Evolutionary conservation across 2,329 filamentous ascomycete species (phyloP), one percentile per base, ranked within the genome.

Genomic region (Bisporella sp.): DNA sequence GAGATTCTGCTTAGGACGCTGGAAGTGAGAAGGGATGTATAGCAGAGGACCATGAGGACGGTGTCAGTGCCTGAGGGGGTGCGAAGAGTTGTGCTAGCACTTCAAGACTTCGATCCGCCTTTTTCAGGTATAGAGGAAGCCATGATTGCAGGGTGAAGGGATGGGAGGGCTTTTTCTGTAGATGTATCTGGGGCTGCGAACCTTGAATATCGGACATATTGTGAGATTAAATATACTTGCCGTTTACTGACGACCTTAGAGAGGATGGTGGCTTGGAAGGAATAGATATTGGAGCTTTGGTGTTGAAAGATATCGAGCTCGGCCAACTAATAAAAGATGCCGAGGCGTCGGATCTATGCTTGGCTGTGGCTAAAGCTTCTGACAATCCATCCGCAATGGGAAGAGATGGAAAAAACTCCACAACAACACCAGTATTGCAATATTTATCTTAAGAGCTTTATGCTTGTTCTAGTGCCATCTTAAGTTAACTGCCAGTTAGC

Each of bases 41-140:
- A 92, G 70, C 83, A 81, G 54, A 84, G 66, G 58, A 85, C 79
- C 55, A 84, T 77, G 59, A 91, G 80, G 54, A 83, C 73, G 45
- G 79, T 77, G 69, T 90, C 87, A 66, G 85, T 81, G 62, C 86
- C 85, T 35, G 76, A 68, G 42, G 85, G 81, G 7, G 84, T 85
- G 56, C 77, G 59, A 89, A 73, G 63, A 86, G 79, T 57, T 81
- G 81, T 62, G 76, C 70, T 45, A 83, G 72, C 66, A 76, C 75
- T 30, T 72, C 64, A 55, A 84, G 66, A 64, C 50, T 56, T 7
- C 37, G 45, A 46, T 66, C 63, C 30, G 61, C 62, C 51, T 62
- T 62, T 21, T 50, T 48, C 41, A 66, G 56, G 55, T 66, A 68
- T 40, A 66, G 48, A 1, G 63, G 64, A 5, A 61, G 55, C 63